phyloP scores from a whole-genome alignment of 352 stramenopile genomes.

The Globisporangium lucens region DNA sequence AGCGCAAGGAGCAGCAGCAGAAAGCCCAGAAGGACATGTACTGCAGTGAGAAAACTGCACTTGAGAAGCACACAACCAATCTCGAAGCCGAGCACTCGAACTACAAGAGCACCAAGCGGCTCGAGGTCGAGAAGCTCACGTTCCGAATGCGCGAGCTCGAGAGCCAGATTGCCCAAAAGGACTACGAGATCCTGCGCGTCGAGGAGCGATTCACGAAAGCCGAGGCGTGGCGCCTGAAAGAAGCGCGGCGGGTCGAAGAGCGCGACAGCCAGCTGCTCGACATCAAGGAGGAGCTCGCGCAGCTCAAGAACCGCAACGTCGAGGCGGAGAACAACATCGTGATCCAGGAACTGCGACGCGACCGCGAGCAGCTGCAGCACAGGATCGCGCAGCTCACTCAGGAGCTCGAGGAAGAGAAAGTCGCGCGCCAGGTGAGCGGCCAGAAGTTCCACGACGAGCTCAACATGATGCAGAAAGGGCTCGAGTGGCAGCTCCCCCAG shows the following conservation, averaged over 20 bases:
- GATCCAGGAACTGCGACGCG: slow-evolving; percentile 38
- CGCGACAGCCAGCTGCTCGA: slow-evolving; percentile 45
- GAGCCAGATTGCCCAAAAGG: slow-evolving; percentile 42
- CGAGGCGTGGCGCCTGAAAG: slow-evolving; percentile 44
- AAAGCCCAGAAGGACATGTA: slow-evolving; percentile 34
- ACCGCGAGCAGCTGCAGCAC: slow-evolving; percentile 29
- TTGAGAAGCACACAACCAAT: slow-evolving; percentile 32
- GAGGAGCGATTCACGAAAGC: slow-evolving; percentile 49
- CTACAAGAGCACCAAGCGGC: slow-evolving; percentile 27
- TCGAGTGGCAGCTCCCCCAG: slow-evolving; percentile 50
- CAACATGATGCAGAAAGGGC: slow-evolving; percentile 33
- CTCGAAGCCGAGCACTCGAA: slow-evolving; percentile 33
- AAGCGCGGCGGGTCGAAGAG: slow-evolving; percentile 49
- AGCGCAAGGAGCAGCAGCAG: slow-evolving; percentile 42
- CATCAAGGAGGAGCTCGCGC: slow-evolving; percentile 41
- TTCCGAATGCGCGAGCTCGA: slow-evolving; percentile 46
- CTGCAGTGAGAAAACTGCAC: slow-evolving; percentile 25
- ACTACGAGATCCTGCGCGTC: slow-evolving; percentile 42
- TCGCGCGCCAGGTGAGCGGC: slow-evolving; percentile 28
- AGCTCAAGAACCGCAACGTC: slow-evolving; percentile 38
- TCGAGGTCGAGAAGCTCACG: slow-evolving; percentile 44
- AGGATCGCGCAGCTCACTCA: slow-evolving; percentile 24
- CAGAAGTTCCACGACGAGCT: slow-evolving; percentile 36
- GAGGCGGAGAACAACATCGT: slow-evolving; percentile 40
- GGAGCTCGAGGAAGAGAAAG: slow-evolving; percentile 31